Conservation (phyloP, 768 basidiomycete genomes). For the Trametes punicea region DNA sequence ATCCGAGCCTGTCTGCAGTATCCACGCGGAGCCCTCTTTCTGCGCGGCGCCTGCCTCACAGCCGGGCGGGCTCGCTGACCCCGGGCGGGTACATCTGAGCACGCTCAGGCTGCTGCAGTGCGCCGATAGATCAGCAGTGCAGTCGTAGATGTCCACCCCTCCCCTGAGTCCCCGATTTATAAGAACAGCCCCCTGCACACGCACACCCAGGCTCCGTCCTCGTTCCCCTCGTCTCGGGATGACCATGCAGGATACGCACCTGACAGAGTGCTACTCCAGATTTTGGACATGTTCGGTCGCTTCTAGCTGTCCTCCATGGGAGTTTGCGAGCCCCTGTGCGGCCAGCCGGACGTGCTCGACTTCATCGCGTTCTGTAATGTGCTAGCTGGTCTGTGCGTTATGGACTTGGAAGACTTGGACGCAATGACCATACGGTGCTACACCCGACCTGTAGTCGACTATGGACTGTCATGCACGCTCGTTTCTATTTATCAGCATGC, state of each 20-base stretch:
- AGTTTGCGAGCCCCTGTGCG: constrained; percentile 1
- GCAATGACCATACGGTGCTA: constrained; percentile 14
- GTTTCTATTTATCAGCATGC: constrained; percentile 18
- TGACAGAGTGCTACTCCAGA: neutral
- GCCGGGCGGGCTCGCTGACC: constrained; percentile 4
- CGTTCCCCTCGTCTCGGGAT: neutral
- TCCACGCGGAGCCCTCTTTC: constrained; percentile 5
- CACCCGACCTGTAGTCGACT: constrained; percentile 17
- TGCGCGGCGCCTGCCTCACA: constrained; percentile 9
- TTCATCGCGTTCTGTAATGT: constrained; percentile 12
- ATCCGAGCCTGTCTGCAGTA: constrained; percentile 10
- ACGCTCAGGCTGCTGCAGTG: too few species aligned
- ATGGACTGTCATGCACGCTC: constrained; percentile 7
- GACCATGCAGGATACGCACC: constrained; percentile 1
- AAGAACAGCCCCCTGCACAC: too few species aligned
- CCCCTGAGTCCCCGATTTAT: neutral
- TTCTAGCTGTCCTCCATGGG: neutral
- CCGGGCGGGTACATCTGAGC: constrained; percentile 7
- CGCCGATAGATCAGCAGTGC: neutral
- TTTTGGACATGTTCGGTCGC: neutral
- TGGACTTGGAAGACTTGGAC: constrained; percentile 13
- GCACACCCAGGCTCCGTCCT: neutral
- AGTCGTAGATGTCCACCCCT: neutral
- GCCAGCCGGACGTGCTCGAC: constrained; percentile 3
- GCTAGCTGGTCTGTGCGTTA: constrained; percentile 21